phyloP scores from a whole-genome alignment of 768 basidiomycete species.

The Imleria badia region DNA sequence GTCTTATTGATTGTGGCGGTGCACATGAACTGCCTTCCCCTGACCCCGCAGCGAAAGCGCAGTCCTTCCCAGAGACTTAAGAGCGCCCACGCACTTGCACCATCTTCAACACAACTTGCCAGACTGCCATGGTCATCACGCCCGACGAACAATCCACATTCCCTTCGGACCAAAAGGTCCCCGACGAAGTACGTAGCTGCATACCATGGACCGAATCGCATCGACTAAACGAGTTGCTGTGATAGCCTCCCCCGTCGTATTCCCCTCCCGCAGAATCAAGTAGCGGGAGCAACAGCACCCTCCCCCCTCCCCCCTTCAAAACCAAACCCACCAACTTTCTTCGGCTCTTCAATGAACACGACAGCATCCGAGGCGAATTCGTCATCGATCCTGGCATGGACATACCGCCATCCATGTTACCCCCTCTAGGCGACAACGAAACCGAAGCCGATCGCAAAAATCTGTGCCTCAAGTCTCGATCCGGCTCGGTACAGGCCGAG shows the following conservation, averaged over 20 bases:
- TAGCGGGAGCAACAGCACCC: background rate
- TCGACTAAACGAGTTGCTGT: background rate
- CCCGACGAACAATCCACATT: background rate
- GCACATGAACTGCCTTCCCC: too few relatives aligned
- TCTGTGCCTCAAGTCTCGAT: slow-evolving; percentile 33
- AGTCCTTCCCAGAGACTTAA: too few relatives aligned
- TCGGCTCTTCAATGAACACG: slow-evolving; percentile 3
- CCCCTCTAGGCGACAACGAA: slow-evolving; percentile 36
- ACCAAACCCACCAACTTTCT: slow-evolving; percentile 31
- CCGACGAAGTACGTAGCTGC: slow-evolving; percentile 3
- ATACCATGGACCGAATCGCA: too few relatives aligned
- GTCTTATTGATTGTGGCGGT: too few relatives aligned
- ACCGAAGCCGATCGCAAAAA: slow-evolving; percentile 42
- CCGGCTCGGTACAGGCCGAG: slow-evolving; percentile 39
- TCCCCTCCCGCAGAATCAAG: background rate
- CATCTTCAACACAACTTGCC: too few relatives aligned
- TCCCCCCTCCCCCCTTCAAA: slow-evolving; percentile 17
- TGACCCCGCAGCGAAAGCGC: too few relatives aligned
- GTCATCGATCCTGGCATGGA: slow-evolving; percentile 42
- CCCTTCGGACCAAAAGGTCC: background rate
- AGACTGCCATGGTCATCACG: slow-evolving; percentile 10
- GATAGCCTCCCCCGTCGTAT: slow-evolving; percentile 29
- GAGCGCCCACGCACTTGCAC: too few relatives aligned
- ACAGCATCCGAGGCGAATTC: slow-evolving; percentile 33
- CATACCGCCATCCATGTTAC: slow-evolving; percentile 40